phyloP scores from a whole-genome alignment of 208 protist genomes.

The Angomonas desouzai region DNA sequence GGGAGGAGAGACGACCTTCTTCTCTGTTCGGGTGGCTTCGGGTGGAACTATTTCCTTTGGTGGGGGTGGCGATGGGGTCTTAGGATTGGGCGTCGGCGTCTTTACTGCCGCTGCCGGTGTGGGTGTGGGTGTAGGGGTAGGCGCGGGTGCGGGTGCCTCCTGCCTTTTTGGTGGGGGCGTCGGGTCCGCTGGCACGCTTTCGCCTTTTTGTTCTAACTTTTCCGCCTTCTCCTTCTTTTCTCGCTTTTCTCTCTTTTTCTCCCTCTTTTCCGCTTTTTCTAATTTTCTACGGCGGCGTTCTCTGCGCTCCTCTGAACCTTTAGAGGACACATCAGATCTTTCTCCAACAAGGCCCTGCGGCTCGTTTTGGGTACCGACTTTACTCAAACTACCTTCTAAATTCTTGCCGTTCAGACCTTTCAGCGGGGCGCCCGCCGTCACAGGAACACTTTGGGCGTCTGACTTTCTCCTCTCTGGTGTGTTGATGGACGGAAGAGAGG shows the following conservation, averaged over 20 bases:
- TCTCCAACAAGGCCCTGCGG: neutral
- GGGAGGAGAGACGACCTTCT: neutral
- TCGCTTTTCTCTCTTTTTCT: neutral
- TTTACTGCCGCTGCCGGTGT: neutral
- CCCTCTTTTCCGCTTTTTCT: slow-evolving; percentile 6
- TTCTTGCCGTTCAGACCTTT: neutral
- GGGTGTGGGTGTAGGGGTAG: too few species aligned
- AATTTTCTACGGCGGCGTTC: slow-evolving; percentile 6
- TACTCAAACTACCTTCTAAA: neutral
- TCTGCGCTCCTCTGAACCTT: neutral
- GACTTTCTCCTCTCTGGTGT: slow-evolving; percentile 5
- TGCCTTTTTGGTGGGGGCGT: neutral
- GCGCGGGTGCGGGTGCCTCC: neutral
- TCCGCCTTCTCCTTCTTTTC: slow-evolving; percentile 6
- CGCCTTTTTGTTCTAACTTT: neutral
- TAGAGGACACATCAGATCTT: neutral
- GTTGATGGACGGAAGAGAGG: slow-evolving; percentile 1
- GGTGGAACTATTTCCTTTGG: neutral
- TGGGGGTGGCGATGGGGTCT: neutral
- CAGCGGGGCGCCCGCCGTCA: neutral
- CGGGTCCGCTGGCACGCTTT: neutral
- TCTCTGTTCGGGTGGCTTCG: neutral
- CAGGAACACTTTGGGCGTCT: neutral
- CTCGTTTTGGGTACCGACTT: neutral
- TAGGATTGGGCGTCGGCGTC: neutral